Evolutionary conservation across 768 basidiomycete species (phyloP), one percentile per base, ranked within the genome.

Genomic region (Grammothele lineata): DNA sequence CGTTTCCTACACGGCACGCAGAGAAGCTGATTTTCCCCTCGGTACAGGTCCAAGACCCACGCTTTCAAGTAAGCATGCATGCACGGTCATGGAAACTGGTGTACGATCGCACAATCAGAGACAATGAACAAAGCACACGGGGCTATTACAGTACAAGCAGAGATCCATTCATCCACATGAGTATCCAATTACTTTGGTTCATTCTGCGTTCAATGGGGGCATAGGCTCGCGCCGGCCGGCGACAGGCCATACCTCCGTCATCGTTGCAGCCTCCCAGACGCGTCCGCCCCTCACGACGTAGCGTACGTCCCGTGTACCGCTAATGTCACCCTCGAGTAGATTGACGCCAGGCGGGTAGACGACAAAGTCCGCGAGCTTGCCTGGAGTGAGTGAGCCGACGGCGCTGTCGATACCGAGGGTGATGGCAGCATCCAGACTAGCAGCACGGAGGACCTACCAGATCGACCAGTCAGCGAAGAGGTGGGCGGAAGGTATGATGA

Each of bases 201-300:
- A 73, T 35, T 73, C 70, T 0, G 64, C 63, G 61, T 86, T 87
- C 40, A 85, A 63, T 5, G 77, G 74, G n/a, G 85, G 82, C 55
- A 80, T 68, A 10, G 51, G 53, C 54, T 77, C 75, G 44, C 67
- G 74, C 54, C 71, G 73, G 22, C 82, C 80, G 46, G 77, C 73
- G 30, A 78, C 60, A n/a, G 86, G 86, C 83, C 83, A 88, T 3
- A 83, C 63, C 60, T 87, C 83, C 26, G 70, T 73, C 83, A 87
- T 80, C 4, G 74, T 78, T 21, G 69, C 66, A 0, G 85, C 83
- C 40, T 79, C 74, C 82, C 83, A 87, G 39, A 87, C 67, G 48
- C 83, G 72, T n/a, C 85, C 84, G 19, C 84, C 84, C 37, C 82
- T 70, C 0, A 72, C 75, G 21, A 88, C 85, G 48, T 75, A 75